Conservation (phyloP, 805 yeast genomes). For the Metschnikowia kunwiensis region DNA sequence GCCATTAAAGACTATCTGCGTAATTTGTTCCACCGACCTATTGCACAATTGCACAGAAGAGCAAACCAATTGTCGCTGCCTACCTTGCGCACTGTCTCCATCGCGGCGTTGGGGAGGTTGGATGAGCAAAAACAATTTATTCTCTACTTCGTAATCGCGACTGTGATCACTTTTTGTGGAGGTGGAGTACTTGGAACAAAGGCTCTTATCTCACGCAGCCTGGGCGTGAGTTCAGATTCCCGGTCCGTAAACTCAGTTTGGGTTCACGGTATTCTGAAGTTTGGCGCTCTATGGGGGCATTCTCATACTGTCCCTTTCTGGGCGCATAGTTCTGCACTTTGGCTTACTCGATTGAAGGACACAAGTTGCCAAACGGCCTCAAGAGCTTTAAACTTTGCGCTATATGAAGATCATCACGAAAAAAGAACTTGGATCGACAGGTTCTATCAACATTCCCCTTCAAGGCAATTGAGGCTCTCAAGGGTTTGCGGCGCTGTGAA, state of each 20-base stretch:
- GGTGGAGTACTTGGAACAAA: constrained; percentile 2
- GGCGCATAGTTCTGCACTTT: neutral
- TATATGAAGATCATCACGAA: constrained; percentile 3
- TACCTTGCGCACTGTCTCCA: neutral
- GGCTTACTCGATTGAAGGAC: constrained; percentile 2
- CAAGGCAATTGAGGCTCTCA: constrained; percentile 1
- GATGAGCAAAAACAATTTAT: constrained; percentile 7
- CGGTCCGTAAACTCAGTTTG: neutral
- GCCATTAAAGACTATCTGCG: constrained; percentile 4
- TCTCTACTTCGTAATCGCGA: constrained; percentile 8
- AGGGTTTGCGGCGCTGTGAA: neutral
- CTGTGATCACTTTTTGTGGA: constrained; percentile 1
- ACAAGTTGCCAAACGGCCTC: neutral
- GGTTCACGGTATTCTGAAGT: neutral
- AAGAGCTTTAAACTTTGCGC: neutral
- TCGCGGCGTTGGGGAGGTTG: constrained; percentile 3
- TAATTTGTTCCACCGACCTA: constrained; percentile 1
- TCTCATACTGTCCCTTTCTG: neutral
- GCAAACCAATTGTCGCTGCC: neutral
- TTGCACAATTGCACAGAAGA: constrained; percentile 1
- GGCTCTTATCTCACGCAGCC: neutral
- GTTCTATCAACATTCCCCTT: constrained; percentile 1
- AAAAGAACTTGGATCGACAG: neutral
- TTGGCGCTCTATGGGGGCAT: neutral
- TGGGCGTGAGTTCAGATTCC: neutral